Percentiles rank a stretch among this genome's conserved stretches.
Conservation (phyloP, 768 basidiomycete species). For the Tephrocybe sp. region DNA sequence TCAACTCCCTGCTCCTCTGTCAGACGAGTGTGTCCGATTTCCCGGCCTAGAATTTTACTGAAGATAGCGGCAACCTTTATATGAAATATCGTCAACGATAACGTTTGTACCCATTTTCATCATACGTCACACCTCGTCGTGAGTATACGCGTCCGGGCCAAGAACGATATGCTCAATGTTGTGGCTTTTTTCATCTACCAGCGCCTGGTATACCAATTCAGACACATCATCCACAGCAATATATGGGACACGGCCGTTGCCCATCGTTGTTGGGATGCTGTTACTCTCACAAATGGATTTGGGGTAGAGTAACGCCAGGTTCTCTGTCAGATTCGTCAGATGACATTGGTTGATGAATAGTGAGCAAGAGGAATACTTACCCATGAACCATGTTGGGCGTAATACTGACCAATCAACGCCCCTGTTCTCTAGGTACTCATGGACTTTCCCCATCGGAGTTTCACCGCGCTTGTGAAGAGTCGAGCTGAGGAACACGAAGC, state of each 20-base stretch:
- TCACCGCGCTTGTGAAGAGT: conserved; percentile 19
- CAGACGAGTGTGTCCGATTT: conserved; percentile 2
- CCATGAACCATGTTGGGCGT: conserved; percentile 38
- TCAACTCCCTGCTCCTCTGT: not conserved
- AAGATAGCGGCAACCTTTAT: not conserved
- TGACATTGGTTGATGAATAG: too few relatives aligned
- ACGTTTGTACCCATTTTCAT: too few relatives aligned
- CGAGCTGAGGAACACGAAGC: conserved; percentile 32
- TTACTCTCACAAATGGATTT: not conserved
- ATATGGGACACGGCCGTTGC: conserved; percentile 29
- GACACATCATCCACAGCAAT: conserved; percentile 35
- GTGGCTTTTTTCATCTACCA: conserved; percentile 23
- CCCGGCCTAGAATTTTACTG: not conserved
- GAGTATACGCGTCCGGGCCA: conserved; percentile 25
- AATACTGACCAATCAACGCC: conserved; percentile 34
- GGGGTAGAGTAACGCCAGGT: conserved; percentile 19
- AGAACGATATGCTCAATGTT: conserved; percentile 21
- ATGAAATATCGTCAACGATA: not conserved
- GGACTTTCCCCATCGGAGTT: conserved; percentile 27
- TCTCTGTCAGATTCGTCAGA: not conserved
- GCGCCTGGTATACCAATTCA: conserved; percentile 26
- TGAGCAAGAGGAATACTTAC: conserved; percentile 21
- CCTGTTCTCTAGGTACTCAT: conserved; percentile 31
- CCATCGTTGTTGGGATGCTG: conserved; percentile 4
- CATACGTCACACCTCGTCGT: conserved; percentile 28